Conservation (phyloP, 148 eudicot species). For the Nyssa sinensis region DNA sequence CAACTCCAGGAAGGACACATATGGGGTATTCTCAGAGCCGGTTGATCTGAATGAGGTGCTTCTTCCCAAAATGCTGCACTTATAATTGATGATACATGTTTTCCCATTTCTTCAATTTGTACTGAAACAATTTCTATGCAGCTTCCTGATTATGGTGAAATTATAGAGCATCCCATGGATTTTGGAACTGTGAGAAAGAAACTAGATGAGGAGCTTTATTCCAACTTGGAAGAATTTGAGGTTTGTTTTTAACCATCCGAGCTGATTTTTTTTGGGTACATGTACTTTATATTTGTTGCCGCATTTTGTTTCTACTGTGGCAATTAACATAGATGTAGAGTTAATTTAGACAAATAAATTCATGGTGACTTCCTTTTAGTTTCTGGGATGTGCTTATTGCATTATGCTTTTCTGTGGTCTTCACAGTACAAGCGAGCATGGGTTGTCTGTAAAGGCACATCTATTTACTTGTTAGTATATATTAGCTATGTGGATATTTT, state of each 20-base stretch:
- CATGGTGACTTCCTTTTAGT: background rate
- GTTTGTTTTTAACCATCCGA: constrained; percentile 33
- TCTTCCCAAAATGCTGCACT: constrained; percentile 5
- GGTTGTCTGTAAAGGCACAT: background rate
- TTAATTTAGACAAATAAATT: background rate
- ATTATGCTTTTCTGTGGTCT: no score
- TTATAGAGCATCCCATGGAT: constrained; percentile 80
- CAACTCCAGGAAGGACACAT: constrained; percentile 78
- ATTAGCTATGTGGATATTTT: background rate
- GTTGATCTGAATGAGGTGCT: constrained; percentile 88
- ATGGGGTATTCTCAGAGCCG: constrained; percentile 83
- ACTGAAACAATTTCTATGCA: constrained; percentile 30
- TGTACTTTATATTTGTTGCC: background rate
- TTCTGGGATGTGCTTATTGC: background rate
- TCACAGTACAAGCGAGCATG: no score
- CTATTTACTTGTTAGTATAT: background rate
- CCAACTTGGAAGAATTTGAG: constrained; percentile 73
- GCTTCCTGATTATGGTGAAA: constrained; percentile 86
- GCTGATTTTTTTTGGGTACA: background rate
- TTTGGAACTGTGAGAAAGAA: constrained; percentile 79
- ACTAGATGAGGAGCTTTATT: constrained; percentile 47
- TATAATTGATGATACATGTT: constrained; percentile 5
- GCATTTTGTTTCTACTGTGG: background rate
- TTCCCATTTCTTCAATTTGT: background rate
- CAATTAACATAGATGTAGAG: background rate